phyloP scores from a whole-genome alignment of 495 filamentous ascomycete genomes.

The Schizothecium vesticola region DNA sequence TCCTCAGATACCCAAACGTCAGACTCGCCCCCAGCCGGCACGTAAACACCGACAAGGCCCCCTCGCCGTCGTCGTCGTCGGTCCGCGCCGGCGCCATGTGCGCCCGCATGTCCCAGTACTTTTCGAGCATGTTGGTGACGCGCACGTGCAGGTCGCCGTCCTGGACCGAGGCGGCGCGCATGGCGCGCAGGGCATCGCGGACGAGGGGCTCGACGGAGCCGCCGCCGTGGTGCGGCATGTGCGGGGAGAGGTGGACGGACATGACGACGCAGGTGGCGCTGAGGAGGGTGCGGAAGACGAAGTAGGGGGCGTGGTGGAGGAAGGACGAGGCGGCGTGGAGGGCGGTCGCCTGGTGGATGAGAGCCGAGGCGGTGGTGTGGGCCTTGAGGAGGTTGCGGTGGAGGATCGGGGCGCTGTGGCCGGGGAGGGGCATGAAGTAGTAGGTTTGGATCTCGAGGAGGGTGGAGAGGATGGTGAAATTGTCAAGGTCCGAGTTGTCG shows the following conservation, averaged over 20 bases:
- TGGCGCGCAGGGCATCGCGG: slow-evolving; percentile 17
- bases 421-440: slow-evolving; percentile 40
- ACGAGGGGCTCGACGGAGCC: slow-evolving; percentile 19
- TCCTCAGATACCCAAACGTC: slow-evolving; percentile 35
- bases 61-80: slow-evolving; percentile 3
- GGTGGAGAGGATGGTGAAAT: slow-evolving; percentile 36
- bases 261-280: slow-evolving; percentile 34
- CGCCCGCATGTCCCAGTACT: slow-evolving; percentile 26
- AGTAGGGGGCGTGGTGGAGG: slow-evolving; percentile 37
- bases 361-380: slow-evolving; percentile 35
- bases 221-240: slow-evolving; percentile 18
- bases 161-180: slow-evolving; percentile 23
- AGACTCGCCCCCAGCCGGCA: slow-evolving; percentile 36
- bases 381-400: slow-evolving; percentile 37
- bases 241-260: slow-evolving; percentile 36
- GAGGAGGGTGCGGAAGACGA: slow-evolving; percentile 35
- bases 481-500: slow-evolving; percentile 38
- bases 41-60: slow-evolving; percentile 22
- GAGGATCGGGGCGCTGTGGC: slow-evolving; percentile 29
- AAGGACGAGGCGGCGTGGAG: slow-evolving; percentile 31
- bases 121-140: slow-evolving; percentile 31
- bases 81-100: slow-evolving; percentile 14
- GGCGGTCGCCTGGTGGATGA: slow-evolving; percentile 26
- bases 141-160: slow-evolving; percentile 33
- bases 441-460: slow-evolving; percentile 42